Evolutionary conservation across 2,329 filamentous ascomycete genomes (phyloP).

Genomic region (Cladophialophora bantiana): DNA sequence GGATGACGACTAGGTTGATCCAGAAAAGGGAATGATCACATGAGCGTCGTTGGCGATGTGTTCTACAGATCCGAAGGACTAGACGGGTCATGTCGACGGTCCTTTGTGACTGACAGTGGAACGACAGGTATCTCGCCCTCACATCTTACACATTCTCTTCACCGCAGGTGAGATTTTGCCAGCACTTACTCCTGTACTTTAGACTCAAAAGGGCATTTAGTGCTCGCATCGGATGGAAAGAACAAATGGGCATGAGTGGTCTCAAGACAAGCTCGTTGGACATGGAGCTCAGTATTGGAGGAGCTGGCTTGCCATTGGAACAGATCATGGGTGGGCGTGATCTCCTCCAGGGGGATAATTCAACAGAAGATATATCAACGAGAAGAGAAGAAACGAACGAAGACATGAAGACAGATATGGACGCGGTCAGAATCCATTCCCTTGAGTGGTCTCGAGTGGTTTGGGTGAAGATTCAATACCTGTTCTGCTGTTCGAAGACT

Average conservation of each 20-base stretch:
- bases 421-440: too few relatives aligned
- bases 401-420: not conserved
- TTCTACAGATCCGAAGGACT: not conserved
- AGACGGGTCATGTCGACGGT: not conserved
- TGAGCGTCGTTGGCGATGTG: not conserved
- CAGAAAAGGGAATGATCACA: not conserved
- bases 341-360: not conserved
- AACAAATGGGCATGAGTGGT: not conserved
- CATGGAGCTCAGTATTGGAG: slow-evolving; percentile 5
- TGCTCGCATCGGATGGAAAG: not conserved
- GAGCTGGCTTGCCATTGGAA: not conserved
- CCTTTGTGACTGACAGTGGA: not conserved
- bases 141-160: not conserved
- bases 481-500: not conserved
- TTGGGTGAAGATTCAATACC: not conserved
- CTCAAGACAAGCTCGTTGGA: not conserved
- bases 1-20: slow-evolving; percentile 27
- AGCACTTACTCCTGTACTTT: slow-evolving; percentile 7
- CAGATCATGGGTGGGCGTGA: not conserved
- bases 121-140: not conserved
- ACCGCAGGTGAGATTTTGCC: not conserved
- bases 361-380: not conserved
- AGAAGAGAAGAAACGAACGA: not conserved
- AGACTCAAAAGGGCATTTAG: not conserved
- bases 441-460: too few relatives aligned